Conservation (phyloP, 2,329 filamentous ascomycete genomes). For the Paecilomyces niveus region DNA sequence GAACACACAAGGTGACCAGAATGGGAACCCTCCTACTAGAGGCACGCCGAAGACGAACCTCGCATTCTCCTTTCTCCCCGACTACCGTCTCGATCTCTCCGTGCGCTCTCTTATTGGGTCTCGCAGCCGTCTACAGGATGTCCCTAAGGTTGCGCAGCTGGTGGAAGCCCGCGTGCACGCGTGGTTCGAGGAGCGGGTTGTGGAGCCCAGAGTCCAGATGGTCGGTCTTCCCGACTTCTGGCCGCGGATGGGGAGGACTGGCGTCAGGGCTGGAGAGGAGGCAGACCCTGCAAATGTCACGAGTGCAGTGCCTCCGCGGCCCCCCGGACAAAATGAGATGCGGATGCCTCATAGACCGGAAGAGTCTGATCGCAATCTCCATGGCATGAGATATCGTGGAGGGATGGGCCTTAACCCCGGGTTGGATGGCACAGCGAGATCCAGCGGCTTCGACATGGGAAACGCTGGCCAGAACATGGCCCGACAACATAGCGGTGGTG, state of each 20-base stretch:
- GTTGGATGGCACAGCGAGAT: slow-evolving; percentile 24
- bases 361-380: slow-evolving; percentile 19
- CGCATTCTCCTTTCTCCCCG: slow-evolving; percentile 74
- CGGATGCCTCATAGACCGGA: slow-evolving; percentile 22
- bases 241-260: slow-evolving; percentile 49
- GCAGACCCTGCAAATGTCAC: slow-evolving; percentile 19
- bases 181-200: slow-evolving; percentile 61
- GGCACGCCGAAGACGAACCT: slow-evolving; percentile 72
- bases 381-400: slow-evolving; percentile 28
- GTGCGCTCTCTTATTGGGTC: slow-evolving; percentile 58
- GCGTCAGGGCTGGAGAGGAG: slow-evolving; percentile 37
- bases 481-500: slow-evolving; percentile 13
- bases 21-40: slow-evolving; percentile 39
- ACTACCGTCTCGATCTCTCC: slow-evolving; percentile 60
- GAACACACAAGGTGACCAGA: slow-evolving; percentile 8
- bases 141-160: slow-evolving; percentile 60
- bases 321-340: slow-evolving; percentile 17
- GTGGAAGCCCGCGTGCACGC: slow-evolving; percentile 58
- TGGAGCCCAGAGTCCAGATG: slow-evolving; percentile 59
- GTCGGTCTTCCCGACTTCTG: slow-evolving; percentile 56
- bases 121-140: slow-evolving; percentile 56
- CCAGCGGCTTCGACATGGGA: slow-evolving; percentile 28
- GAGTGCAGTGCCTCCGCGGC: slow-evolving; percentile 2
- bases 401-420: slow-evolving; percentile 17
- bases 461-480: background rate